These are phyloP conservation scores for Syzygium grande DNA, from an alignment of 345 rosid genomes.

Conservation along the genomic window DNA sequence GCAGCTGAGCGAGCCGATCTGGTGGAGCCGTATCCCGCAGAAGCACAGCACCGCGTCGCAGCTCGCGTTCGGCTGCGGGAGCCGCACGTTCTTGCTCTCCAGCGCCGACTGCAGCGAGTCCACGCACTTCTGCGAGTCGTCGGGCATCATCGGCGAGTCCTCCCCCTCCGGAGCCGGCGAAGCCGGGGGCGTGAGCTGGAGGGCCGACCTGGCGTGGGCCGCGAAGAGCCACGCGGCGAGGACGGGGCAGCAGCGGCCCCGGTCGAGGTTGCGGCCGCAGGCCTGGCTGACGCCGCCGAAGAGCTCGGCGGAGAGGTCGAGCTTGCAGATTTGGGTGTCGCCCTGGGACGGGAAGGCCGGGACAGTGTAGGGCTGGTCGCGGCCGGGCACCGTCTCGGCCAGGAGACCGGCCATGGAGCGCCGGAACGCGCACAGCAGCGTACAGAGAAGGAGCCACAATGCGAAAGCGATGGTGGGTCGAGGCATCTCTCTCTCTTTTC, in stretches of 20 bases:
- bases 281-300: slow-evolving; percentile 94
- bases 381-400: slow-evolving; percentile 42
- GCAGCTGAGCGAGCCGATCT: slow-evolving; percentile 88
- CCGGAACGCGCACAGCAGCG: slow-evolving; percentile 6
- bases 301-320: slow-evolving; percentile 92
- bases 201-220: slow-evolving; percentile 87
- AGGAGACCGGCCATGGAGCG: slow-evolving; percentile 37
- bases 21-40: slow-evolving; percentile 94
- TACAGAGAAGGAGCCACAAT: not conserved
- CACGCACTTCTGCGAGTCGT: slow-evolving; percentile 95
- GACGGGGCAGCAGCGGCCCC: slow-evolving; percentile 94
- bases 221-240: slow-evolving; percentile 97
- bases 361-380: slow-evolving; percentile 60
- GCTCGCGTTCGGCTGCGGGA: slow-evolving; percentile 77
- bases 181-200: slow-evolving; percentile 55
- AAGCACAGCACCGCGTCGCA: slow-evolving; percentile 88
- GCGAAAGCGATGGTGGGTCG: slow-evolving; percentile 9
- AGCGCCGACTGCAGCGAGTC: slow-evolving; percentile 79
- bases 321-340: slow-evolving; percentile 56
- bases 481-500: slow-evolving; percentile 9
- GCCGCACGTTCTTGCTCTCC: slow-evolving; percentile 59
- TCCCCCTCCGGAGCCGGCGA: slow-evolving; percentile 39
- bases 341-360: slow-evolving; percentile 82
- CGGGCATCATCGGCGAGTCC: slow-evolving; percentile 85
- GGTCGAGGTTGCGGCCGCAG: slow-evolving; percentile 78